Base-by-base conservation (phyloP, 805 yeast genomes). In the Candida sithepensis region DNA sequence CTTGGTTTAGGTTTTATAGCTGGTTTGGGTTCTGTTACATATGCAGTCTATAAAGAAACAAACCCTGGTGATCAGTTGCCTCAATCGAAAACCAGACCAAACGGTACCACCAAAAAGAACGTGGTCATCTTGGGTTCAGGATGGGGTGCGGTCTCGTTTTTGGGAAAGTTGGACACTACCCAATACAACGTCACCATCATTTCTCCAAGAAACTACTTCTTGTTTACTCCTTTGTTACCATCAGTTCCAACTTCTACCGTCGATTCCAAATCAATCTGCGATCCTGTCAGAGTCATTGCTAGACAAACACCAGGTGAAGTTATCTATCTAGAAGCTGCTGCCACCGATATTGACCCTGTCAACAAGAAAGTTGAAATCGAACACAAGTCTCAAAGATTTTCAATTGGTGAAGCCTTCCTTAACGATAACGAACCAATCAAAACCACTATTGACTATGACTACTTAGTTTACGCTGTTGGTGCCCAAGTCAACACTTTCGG, bases 401-500 rank as follows among this genome's bases (percentile, higher is more conserved):
- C 72, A 55, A 69, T 79, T 44, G 81, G 81, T 58, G 80, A 76
- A 55, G 75, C 80, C 21, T 78, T 77, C 53, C 70, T 71, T 48
- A 77, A 71, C 55, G 71, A 53, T 19, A 72, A 69, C 42, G 72
- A 71, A 45, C 68, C 74, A 32, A 74, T 79, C 52, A 58, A 67
- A 45, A 69, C 79, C 19, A 65, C 77, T 49, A 61, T 76, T 69
- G 61, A 69, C 52, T 91, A 87, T 64, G 98, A 91, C 66, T 87
- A 88, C 68, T 76, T 91, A 56, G 94, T 91, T 41, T 77, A 89
- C 51, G 96, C 96, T 51, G 96, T 92, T 49, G 98, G 98, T 67
- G 96, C 97, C 46, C 87, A 86, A 67, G 94, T 94, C 58, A 86
- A 92, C 52, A 91, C 97, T 43, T 92, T 90, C 60, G 96, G 96